A percentile compares a stretch with the other conserved stretches of the same genome.
Conservation (phyloP, 129 eudicot genomes). For the Silybum marianum region DNA sequence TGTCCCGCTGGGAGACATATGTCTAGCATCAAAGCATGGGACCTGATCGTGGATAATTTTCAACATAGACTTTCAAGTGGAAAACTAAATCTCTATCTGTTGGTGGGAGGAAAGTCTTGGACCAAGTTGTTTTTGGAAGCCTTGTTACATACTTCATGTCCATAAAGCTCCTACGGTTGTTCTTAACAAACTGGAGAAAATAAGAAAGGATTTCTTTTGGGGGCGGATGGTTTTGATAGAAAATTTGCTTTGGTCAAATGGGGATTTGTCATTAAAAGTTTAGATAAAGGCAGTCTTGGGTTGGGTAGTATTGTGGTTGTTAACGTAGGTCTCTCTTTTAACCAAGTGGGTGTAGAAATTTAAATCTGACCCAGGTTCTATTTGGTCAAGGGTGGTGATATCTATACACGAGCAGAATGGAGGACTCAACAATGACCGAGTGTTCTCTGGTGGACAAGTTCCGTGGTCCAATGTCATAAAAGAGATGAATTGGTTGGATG, state of each 20-base stretch:
- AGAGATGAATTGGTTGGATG: no score
- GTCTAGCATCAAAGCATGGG: no score
- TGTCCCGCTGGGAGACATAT: no score
- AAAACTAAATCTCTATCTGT: no score
- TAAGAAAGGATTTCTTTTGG: not conserved
- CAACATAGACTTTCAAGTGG: no score
- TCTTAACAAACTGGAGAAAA: no score
- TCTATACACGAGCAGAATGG: not conserved
- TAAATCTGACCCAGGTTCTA: not conserved
- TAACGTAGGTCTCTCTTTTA: no score
- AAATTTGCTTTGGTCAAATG: not conserved
- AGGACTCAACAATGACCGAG: not conserved
- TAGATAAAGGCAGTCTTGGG: not conserved
- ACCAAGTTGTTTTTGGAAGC: no score
- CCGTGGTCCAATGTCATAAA: no score
- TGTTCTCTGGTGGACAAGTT: not conserved
- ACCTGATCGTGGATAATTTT: no score
- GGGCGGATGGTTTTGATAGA: not conserved
- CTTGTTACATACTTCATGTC: no score
- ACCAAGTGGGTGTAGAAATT: not conserved
- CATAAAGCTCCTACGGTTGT: not conserved
- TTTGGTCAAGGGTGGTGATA: not conserved
- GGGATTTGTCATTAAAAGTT: not conserved
- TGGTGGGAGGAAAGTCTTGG: no score
- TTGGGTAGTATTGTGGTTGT: not conserved